phyloP scores from a whole-genome alignment of 2,329 filamentous ascomycete genomes.

The Phymatotrichopsis omnivora region DNA sequence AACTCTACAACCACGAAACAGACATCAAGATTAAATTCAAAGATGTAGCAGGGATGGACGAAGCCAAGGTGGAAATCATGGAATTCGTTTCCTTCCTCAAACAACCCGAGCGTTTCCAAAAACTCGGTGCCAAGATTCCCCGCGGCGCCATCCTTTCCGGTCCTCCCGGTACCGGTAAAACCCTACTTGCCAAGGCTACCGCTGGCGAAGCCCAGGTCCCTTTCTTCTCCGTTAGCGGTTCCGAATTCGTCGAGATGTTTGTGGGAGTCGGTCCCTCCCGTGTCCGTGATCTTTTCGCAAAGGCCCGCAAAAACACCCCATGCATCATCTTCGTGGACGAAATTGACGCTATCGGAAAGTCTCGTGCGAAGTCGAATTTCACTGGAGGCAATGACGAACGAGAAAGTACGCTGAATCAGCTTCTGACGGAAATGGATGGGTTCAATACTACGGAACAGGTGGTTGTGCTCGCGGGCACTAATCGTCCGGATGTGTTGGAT shows the following conservation, averaged over 20 bases:
- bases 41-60: slow-evolving; percentile 95
- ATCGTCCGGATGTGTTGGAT: slow-evolving; percentile 87
- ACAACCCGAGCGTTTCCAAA: slow-evolving; percentile 83
- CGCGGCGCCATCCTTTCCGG: slow-evolving; percentile 92
- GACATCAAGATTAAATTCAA: slow-evolving; percentile 94
- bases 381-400: slow-evolving; percentile 93
- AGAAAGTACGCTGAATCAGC: slow-evolving; percentile 94
- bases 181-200: slow-evolving; percentile 89
- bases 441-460: slow-evolving; percentile 42
- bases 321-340: slow-evolving; percentile 99
- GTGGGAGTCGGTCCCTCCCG: slow-evolving; percentile 94
- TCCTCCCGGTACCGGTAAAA: slow-evolving; percentile 98
- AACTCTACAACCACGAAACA: slow-evolving; percentile 94
- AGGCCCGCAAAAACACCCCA: slow-evolving; percentile 86
- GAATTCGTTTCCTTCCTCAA: slow-evolving; percentile 97
- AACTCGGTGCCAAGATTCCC: slow-evolving; percentile 92
- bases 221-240: slow-evolving; percentile 97
- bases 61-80: slow-evolving; percentile 97
- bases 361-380: slow-evolving; percentile 70
- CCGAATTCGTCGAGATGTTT: slow-evolving; percentile 99
- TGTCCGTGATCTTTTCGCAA: slow-evolving; percentile 88
- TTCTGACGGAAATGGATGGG: slow-evolving; percentile 94
- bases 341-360: slow-evolving; percentile 93
- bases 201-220: slow-evolving; percentile 94
- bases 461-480: slow-evolving; percentile 92